A percentile compares a stretch with the other conserved stretches of the same genome.
Evolutionary conservation across 2,329 filamentous ascomycete species (phyloP).

Genomic region (Orbilia oligospora): DNA sequence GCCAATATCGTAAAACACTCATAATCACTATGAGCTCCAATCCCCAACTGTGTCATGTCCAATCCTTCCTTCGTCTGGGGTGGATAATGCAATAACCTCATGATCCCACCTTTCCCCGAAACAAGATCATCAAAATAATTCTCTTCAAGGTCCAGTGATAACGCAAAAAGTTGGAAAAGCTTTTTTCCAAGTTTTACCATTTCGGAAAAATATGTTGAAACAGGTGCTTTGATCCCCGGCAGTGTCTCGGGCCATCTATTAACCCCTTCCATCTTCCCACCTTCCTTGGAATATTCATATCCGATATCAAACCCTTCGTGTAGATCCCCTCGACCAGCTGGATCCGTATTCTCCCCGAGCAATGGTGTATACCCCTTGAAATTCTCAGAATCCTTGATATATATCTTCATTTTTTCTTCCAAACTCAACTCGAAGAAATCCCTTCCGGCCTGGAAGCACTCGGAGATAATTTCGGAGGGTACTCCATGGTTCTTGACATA

Average conservation of each 20-base stretch:
- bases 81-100: slow-evolving; percentile 63
- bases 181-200: slow-evolving; percentile 60
- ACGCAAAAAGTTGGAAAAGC: slow-evolving; percentile 61
- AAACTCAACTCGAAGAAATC: slow-evolving; percentile 62
- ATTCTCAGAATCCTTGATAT: slow-evolving; percentile 62
- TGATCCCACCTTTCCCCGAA: slow-evolving; percentile 55
- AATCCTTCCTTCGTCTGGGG: slow-evolving; percentile 56
- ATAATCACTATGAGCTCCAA: slow-evolving; percentile 63
- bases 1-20: slow-evolving; percentile 62
- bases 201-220: slow-evolving; percentile 60
- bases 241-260: slow-evolving; percentile 62
- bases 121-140: slow-evolving; percentile 54
- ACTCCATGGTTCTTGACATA: slow-evolving; percentile 69
- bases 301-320: slow-evolving; percentile 63
- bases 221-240: slow-evolving; percentile 58
- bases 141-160: slow-evolving; percentile 61
- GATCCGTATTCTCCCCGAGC: slow-evolving; percentile 60
- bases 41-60: slow-evolving; percentile 59
- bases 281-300: slow-evolving; percentile 58
- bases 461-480: slow-evolving; percentile 6
- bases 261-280: slow-evolving; percentile 57
- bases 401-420: slow-evolving; percentile 64
- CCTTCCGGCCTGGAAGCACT: slow-evolving; percentile 31
- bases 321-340: slow-evolving; percentile 61
- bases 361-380: slow-evolving; percentile 63